A percentile compares a stretch with the other conserved stretches of the same genome.
These are phyloP conservation scores for Trypanosoma cruzi DNA, from an alignment of 208 protist species.

Conservation along the genomic window DNA sequence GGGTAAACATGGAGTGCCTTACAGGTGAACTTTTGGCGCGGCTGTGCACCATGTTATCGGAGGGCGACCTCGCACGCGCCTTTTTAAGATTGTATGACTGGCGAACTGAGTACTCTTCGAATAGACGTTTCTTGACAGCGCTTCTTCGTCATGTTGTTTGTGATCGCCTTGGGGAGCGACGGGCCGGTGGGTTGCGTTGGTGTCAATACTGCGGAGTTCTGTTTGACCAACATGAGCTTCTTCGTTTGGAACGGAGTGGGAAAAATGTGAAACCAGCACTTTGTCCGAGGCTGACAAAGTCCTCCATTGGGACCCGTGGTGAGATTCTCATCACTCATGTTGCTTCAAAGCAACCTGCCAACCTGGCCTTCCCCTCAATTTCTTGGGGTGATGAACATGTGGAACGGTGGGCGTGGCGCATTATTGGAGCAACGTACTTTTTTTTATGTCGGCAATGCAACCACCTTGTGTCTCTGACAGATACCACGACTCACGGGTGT, in stretches of 20 bases:
- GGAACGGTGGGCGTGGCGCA: constrained; percentile 76
- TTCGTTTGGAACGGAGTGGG: constrained; percentile 33
- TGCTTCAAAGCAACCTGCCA: constrained; percentile 28
- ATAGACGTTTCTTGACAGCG: constrained; percentile 61
- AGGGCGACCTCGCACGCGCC: constrained; percentile 44
- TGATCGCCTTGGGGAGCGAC: constrained; percentile 33
- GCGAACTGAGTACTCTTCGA: constrained; percentile 32
- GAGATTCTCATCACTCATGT: constrained; percentile 63
- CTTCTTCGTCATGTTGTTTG: constrained; percentile 58
- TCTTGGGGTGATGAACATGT: constrained; percentile 31
- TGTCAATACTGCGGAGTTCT: constrained; percentile 63
- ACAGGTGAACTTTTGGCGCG: constrained; percentile 52
- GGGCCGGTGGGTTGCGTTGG: constrained; percentile 48
- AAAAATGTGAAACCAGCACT: constrained; percentile 25
- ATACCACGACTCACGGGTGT: constrained; percentile 49
- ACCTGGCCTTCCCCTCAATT: constrained; percentile 22
- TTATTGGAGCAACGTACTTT: constrained; percentile 54
- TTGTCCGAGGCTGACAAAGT: constrained; percentile 19
- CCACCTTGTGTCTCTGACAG: constrained; percentile 49
- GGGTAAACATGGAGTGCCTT: constrained; percentile 63
- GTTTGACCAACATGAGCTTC: constrained; percentile 48
- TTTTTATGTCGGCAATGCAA: constrained; percentile 53
- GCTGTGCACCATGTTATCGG: constrained; percentile 46
- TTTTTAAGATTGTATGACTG: constrained; percentile 54
- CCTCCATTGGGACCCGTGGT: constrained; percentile 54